phyloP scores from a whole-genome alignment of 1,284 basidiomycete species.

The Boletus hoseneyae region DNA sequence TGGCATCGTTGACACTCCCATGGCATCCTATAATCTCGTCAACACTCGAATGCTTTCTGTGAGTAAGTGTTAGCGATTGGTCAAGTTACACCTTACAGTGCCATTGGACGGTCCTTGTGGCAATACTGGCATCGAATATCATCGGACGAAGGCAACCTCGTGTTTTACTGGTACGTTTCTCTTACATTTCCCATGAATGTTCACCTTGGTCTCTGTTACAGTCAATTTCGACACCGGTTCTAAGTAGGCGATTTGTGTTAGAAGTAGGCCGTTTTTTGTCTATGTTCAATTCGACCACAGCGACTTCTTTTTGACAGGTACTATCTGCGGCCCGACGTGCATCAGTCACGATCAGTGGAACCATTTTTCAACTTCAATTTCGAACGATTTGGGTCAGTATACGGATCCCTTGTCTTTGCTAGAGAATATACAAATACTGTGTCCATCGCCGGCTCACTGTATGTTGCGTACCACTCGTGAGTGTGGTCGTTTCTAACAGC shows the following conservation, averaged over 20 bases:
- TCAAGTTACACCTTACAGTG: too few species aligned
- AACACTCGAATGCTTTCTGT: constrained; percentile 23
- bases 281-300: constrained; percentile 3
- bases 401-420: too few species aligned
- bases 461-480: neutral
- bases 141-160: too few species aligned
- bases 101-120: too few species aligned
- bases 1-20: constrained; percentile 33
- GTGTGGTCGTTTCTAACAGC: neutral
- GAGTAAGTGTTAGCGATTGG: too few species aligned
- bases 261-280: neutral
- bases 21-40: constrained; percentile 25
- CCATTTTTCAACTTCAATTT: constrained; percentile 36
- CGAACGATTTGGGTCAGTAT: constrained; percentile 28
- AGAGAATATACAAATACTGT: constrained; percentile 54
- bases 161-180: constrained; percentile 14
- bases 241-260: constrained; percentile 9
- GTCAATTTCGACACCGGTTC: constrained; percentile 39
- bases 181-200: too few species aligned
- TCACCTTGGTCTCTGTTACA: neutral
- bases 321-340: constrained; percentile 29
- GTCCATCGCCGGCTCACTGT: constrained; percentile 28
- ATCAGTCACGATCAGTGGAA: constrained; percentile 33
- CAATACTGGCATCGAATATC: too few species aligned
- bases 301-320: constrained; percentile 17